Conservation (phyloP, 495 filamentous ascomycete genomes). For the Neurospora pannonica region DNA sequence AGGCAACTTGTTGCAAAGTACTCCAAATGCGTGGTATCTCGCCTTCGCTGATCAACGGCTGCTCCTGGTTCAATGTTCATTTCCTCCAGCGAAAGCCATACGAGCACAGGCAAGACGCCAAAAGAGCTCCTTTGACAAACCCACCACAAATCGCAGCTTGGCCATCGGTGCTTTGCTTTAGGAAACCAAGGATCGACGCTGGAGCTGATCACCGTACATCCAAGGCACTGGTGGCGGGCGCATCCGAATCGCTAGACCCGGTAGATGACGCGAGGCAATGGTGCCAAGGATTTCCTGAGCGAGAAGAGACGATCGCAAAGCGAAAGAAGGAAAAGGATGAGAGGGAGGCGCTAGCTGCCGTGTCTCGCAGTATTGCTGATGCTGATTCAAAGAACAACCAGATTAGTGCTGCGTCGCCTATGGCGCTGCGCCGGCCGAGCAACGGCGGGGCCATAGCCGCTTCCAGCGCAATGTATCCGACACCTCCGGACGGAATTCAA, state of each 20-base stretch:
- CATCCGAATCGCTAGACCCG: constrained; percentile 43
- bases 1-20: constrained; percentile 27
- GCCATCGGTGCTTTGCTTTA: constrained; percentile 43
- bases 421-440: constrained; percentile 40
- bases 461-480: constrained; percentile 70
- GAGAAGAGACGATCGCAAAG: constrained; percentile 35
- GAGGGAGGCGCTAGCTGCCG: constrained; percentile 17
- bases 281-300: constrained; percentile 41
- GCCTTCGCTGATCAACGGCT: constrained; percentile 23
- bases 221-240: constrained; percentile 4
- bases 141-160: constrained; percentile 31
- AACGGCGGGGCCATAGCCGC: constrained; percentile 41
- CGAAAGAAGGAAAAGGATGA: constrained; percentile 44
- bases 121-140: constrained; percentile 27
- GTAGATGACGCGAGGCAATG: constrained; percentile 61
- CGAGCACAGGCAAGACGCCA: constrained; percentile 32
- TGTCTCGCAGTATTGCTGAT: constrained; percentile 32
- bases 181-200: constrained; percentile 23
- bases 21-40: constrained; percentile 35
- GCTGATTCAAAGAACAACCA: constrained; percentile 26
- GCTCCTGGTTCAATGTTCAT: constrained; percentile 27
- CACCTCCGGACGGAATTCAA: constrained; percentile 68
- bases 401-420: constrained; percentile 27
- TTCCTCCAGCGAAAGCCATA: constrained; percentile 25
- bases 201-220: constrained; percentile 9